Conservation (phyloP, 495 filamentous ascomycete species). For the Neurospora sp. region DNA sequence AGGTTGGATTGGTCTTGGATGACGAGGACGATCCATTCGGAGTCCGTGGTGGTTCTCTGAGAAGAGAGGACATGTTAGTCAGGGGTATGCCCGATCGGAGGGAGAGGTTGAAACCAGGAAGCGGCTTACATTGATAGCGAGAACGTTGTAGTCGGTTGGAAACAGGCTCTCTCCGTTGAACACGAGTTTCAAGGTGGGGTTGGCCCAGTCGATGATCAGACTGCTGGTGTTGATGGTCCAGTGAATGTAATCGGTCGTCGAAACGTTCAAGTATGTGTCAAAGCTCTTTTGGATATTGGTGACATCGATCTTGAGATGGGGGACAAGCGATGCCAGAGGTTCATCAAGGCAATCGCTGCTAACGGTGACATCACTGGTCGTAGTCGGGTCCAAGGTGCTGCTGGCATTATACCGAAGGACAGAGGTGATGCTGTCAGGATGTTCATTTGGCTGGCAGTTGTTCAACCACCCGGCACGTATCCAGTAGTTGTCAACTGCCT, state of each 20-base stretch:
- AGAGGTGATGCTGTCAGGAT: constrained; percentile 38
- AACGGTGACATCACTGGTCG: constrained; percentile 15
- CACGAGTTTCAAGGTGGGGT: constrained; percentile 21
- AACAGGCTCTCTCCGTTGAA: constrained; percentile 17
- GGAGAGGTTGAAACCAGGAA: not conserved
- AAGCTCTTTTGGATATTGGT: constrained; percentile 7
- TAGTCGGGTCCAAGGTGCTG: constrained; percentile 24
- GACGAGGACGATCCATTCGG: constrained; percentile 14
- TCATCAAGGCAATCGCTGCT: constrained; percentile 18
- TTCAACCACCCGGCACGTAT: constrained; percentile 32
- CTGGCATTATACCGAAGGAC: constrained; percentile 45
- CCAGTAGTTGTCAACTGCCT: constrained; percentile 46
- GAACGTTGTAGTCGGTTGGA: constrained; percentile 25
- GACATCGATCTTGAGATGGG: constrained; percentile 23
- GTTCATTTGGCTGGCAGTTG: constrained; percentile 30
- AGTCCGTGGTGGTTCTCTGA: not conserved
- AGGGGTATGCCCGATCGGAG: not conserved
- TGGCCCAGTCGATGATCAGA: constrained; percentile 22
- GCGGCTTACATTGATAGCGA: constrained; percentile 2
- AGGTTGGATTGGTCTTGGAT: constrained; percentile 10
- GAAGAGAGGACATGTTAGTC: not conserved
- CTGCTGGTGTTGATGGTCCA: constrained; percentile 27
- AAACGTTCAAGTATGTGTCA: not conserved
- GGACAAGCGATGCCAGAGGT: constrained; percentile 19
- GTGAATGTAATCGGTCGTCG: constrained; percentile 10